Evolutionary conservation across 495 filamentous ascomycete species (phyloP).

Genomic region (Xylaria scruposa): DNA sequence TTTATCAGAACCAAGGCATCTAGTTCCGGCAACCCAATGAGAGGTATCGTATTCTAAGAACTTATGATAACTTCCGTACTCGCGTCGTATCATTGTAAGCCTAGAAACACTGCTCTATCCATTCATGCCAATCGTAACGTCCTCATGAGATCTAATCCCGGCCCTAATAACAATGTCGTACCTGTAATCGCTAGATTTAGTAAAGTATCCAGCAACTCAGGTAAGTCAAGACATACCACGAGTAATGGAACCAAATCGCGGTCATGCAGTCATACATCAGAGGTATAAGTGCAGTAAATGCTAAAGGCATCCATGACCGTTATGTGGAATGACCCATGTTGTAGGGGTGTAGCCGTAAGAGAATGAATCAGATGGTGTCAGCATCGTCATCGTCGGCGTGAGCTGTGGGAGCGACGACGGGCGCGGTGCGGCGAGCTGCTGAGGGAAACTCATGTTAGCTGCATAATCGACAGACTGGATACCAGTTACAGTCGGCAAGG

Average conservation of each 20-base stretch:
- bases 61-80: neutral
- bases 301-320: slow-evolving; percentile 36
- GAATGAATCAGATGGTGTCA: slow-evolving; percentile 31
- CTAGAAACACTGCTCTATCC: neutral
- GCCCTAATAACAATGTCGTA: neutral
- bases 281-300: slow-evolving; percentile 19
- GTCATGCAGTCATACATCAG: neutral
- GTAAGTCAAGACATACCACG: slow-evolving; percentile 28
- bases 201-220: neutral
- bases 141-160: neutral
- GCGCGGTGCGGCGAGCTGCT: slow-evolving; percentile 27
- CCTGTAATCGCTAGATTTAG: neutral
- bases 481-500: slow-evolving; percentile 34
- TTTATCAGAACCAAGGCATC: neutral
- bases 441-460: slow-evolving; percentile 41
- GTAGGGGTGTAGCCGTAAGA: slow-evolving; percentile 34
- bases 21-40: neutral
- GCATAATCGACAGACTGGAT: slow-evolving; percentile 38
- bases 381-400: slow-evolving; percentile 24
- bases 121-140: neutral
- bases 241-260: slow-evolving; percentile 8
- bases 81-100: neutral
- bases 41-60: neutral
- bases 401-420: neutral
- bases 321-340: slow-evolving; percentile 37